Percentiles rank a stretch among this genome's conserved stretches.
phyloP scores from a whole-genome alignment of 176 grass and related monocot species.

The Eragrostis nindensis region DNA sequence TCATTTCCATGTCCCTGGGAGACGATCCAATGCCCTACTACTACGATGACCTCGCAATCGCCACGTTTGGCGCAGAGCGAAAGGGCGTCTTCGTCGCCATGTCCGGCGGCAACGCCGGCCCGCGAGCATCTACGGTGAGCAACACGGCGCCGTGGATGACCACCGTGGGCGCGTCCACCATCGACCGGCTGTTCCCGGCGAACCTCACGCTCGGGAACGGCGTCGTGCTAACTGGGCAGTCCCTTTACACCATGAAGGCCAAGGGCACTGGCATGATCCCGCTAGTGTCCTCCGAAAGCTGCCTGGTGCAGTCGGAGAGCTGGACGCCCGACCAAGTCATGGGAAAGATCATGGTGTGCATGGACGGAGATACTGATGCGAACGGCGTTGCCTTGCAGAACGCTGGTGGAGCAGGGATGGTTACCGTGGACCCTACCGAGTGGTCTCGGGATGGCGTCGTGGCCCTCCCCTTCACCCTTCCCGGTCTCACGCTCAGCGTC shows the following conservation, averaged over 20 bases:
- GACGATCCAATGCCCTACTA: not conserved
- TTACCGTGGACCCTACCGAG: not conserved
- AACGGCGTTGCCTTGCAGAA: not conserved
- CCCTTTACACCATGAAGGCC: constrained; percentile 25
- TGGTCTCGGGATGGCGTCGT: not conserved
- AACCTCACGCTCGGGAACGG: constrained; percentile 39
- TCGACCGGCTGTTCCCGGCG: constrained; percentile 46
- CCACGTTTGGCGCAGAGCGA: constrained; percentile 31
- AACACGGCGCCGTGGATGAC: constrained; percentile 46
- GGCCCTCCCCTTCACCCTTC: constrained; percentile 21
- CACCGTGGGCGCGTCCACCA: constrained; percentile 42
- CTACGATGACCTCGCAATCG: constrained; percentile 5
- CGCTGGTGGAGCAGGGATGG: constrained; percentile 40
- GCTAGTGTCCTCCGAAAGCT: not conserved
- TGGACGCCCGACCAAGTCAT: constrained; percentile 23
- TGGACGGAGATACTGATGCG: accelerated
- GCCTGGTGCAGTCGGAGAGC: accelerated
- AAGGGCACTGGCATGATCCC: not conserved
- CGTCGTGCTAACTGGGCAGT: constrained; percentile 32
- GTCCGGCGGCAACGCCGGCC: constrained; percentile 25
- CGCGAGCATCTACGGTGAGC: not conserved
- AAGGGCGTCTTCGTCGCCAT: constrained; percentile 40
- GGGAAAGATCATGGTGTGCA: constrained; percentile 44
- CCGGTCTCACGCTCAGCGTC: constrained; percentile 27
- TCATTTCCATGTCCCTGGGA: constrained; percentile 45